These are phyloP conservation scores for Hypericum perforatum DNA, from an alignment of 345 rosid genomes.

Conservation along the genomic window DNA sequence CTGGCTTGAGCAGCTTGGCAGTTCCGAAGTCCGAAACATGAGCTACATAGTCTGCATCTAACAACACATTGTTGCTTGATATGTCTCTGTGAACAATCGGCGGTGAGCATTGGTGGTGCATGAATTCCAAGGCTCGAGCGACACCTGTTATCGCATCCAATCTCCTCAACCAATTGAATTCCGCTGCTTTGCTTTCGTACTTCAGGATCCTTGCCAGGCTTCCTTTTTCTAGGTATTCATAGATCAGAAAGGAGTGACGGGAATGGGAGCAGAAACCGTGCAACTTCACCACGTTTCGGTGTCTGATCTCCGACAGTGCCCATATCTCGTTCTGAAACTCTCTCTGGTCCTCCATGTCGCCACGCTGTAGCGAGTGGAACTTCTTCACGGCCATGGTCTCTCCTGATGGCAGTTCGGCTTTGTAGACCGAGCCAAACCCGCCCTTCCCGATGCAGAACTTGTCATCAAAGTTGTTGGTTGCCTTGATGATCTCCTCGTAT, in stretches of 20 bases:
- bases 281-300: constrained; percentile 22
- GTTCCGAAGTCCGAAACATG: constrained; percentile 11
- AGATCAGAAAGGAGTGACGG: constrained; percentile 14
- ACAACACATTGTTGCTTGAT: constrained; percentile 11
- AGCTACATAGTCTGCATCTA: constrained; percentile 13
- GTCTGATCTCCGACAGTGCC: constrained; percentile 18
- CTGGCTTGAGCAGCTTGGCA: neutral
- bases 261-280: constrained; percentile 16
- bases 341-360: constrained; percentile 4
- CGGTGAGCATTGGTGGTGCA: constrained; percentile 16
- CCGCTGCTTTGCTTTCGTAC: constrained; percentile 4
- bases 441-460: constrained; percentile 17
- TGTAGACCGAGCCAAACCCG: constrained; percentile 18
- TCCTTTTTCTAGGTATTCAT: constrained; percentile 21
- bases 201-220: constrained; percentile 18
- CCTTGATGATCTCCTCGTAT: constrained; percentile 19
- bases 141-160: constrained; percentile 6
- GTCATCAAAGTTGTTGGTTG: constrained; percentile 16
- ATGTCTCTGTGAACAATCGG: constrained; percentile 21
- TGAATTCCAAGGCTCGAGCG: constrained; percentile 15
- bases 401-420: constrained; percentile 12
- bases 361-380: constrained; percentile 1
- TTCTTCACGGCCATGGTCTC: constrained; percentile 21
- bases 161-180: constrained; percentile 25
- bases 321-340: constrained; percentile 15